Evolutionary conservation across 2,329 filamentous ascomycete genomes (phyloP).

Genomic region (Raffaelea albimanens): DNA sequence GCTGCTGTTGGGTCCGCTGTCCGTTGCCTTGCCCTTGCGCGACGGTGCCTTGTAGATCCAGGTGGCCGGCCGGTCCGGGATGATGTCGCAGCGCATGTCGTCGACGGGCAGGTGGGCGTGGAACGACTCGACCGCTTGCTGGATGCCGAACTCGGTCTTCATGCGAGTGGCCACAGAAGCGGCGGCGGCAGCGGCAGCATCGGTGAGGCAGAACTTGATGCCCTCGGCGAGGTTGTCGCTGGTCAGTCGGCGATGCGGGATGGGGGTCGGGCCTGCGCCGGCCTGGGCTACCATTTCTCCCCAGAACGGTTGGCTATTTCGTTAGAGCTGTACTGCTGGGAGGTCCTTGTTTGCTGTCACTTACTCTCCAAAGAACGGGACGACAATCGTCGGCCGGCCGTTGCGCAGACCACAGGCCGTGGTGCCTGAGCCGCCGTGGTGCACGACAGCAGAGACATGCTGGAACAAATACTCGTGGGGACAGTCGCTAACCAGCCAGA

Average conservation of each 20-base stretch:
- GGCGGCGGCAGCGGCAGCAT: not conserved
- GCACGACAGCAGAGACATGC: constrained; percentile 69
- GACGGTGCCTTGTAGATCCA: constrained; percentile 42
- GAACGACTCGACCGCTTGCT: constrained; percentile 29
- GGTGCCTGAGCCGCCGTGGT: constrained; percentile 84
- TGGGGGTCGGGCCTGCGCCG: constrained; percentile 61
- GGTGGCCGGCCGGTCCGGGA: constrained; percentile 36
- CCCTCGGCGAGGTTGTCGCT: constrained; percentile 56
- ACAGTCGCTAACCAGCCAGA: constrained; percentile 68
- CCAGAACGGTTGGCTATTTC: constrained; percentile 70
- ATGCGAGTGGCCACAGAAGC: constrained; percentile 15
- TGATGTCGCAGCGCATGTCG: constrained; percentile 24
- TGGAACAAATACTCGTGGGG: constrained; percentile 87
- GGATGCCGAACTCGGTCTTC: constrained; percentile 25
- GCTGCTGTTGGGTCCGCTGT: too few species aligned
- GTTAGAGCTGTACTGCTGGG: too few species aligned
- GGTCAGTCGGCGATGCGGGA: constrained; percentile 59
- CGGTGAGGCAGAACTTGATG: constrained; percentile 28
- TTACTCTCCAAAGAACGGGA: constrained; percentile 73
- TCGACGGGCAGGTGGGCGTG: constrained; percentile 25
- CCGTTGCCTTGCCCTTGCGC: too few species aligned
- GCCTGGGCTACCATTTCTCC: constrained; percentile 65
- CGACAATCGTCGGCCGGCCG: constrained; percentile 69
- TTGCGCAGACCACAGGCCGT: constrained; percentile 74
- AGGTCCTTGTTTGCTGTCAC: not conserved